A percentile compares a stretch with the other conserved stretches of the same genome.
Evolutionary conservation across 495 filamentous ascomycete species (phyloP).

Genomic region (Podospora anserina): DNA sequence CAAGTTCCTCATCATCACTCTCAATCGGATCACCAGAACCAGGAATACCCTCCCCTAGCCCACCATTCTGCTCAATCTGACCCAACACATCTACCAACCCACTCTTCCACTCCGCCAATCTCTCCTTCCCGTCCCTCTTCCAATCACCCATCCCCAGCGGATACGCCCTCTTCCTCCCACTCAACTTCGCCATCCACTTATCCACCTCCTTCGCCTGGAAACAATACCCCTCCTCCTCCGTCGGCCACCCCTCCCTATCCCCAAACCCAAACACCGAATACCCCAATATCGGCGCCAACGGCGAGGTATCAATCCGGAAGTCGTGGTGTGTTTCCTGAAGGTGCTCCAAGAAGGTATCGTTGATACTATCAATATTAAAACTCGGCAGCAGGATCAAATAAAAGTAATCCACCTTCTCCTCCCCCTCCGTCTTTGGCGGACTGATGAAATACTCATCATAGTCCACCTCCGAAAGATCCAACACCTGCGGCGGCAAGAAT

Average conservation of each 20-base stretch:
- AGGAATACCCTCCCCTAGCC: conserved; percentile 71
- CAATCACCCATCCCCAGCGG: conserved; percentile 86
- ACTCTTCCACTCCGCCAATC: conserved; percentile 70
- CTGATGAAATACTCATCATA: conserved; percentile 87
- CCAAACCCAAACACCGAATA: conserved; percentile 95
- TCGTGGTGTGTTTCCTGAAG: conserved; percentile 89
- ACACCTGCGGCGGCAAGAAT: conserved; percentile 62
- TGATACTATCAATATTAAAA: conserved; percentile 88
- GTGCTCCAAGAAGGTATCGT: conserved; percentile 77
- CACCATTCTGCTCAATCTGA: conserved; percentile 59
- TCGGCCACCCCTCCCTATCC: conserved; percentile 86
- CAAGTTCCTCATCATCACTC: conserved; percentile 70
- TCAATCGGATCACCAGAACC: conserved; percentile 81
- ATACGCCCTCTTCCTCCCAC: conserved; percentile 70
- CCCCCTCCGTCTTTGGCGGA: conserved; percentile 46
- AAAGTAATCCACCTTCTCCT: conserved; percentile 55
- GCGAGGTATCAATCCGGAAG: conserved; percentile 89
- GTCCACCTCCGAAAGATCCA: conserved; percentile 80
- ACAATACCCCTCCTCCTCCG: conserved; percentile 85
- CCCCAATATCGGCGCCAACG: conserved; percentile 69
- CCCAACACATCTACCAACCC: conserved; percentile 70
- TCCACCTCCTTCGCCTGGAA: conserved; percentile 85
- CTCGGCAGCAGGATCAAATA: conserved; percentile 81
- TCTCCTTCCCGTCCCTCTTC: conserved; percentile 62
- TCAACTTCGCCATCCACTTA: conserved; percentile 93